These are phyloP conservation scores for Plasmodium vinckei DNA, from an alignment of 169 alveolate species.

Conservation along the genomic window DNA sequence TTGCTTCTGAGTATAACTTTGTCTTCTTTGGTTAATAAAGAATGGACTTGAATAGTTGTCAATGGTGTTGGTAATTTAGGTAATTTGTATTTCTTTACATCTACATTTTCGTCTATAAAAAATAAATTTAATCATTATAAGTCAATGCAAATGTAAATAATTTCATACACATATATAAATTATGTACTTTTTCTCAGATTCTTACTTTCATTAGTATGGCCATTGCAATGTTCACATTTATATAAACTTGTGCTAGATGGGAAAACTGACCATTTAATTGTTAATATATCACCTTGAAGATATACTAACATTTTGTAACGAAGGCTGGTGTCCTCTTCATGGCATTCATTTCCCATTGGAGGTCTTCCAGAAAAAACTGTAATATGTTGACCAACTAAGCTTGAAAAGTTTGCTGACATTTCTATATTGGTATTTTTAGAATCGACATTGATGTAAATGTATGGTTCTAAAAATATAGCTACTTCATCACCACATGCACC, in stretches of 20 bases:
- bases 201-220: background rate
- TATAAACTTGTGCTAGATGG: background rate
- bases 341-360: no score
- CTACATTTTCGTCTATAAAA: background rate
- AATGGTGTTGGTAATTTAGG: constrained; percentile 3
- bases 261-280: constrained; percentile 7
- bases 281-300: background rate
- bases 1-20: background rate
- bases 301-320: background rate
- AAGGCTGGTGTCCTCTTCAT: background rate
- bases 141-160: background rate
- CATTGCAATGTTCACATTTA: background rate
- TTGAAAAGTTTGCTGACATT: background rate
- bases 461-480: constrained; percentile 16
- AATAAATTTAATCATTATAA: background rate
- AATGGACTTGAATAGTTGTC: constrained; percentile 21
- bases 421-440: background rate
- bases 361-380: no score
- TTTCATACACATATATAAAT: background rate
- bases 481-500: constrained; percentile 41
- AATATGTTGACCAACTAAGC: no score
- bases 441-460: background rate
- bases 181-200: background rate
- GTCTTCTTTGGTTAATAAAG: background rate
- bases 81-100: constrained; percentile 1